Conservation (phyloP, 2,329 filamentous ascomycete genomes). For the Fusarium agapanthi region DNA sequence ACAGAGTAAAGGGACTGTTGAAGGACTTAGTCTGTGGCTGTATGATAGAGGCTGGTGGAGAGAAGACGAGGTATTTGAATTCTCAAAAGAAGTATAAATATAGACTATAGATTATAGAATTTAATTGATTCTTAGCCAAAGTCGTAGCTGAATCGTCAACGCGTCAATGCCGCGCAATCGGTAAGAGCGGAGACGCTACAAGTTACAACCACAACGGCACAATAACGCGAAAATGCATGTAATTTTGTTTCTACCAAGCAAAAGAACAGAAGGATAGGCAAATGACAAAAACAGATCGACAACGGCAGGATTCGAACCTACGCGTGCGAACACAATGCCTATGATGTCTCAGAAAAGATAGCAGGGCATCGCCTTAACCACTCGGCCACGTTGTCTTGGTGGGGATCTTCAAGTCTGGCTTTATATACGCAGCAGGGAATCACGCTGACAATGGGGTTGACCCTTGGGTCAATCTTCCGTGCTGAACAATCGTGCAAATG, state of each 20-base stretch:
- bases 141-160: background rate
- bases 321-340: slow-evolving; percentile 31
- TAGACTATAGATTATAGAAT: background rate
- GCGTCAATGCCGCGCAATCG: rapidly evolving
- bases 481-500: background rate
- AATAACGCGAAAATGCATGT: rapidly evolving
- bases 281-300: background rate
- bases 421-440: background rate
- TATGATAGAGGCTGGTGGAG: slow-evolving; percentile 29
- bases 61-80: background rate
- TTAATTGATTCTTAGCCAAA: rapidly evolving
- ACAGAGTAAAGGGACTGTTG: slow-evolving; percentile 4
- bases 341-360: slow-evolving; percentile 21
- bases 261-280: background rate
- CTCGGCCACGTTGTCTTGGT: slow-evolving; percentile 24
- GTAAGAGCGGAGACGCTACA: no score
- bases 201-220: background rate
- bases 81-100: background rate
- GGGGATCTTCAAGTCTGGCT: rapidly evolving
- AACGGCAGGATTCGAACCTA: slow-evolving; percentile 32
- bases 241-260: rapidly evolving
- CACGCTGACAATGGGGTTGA: rapidly evolving
- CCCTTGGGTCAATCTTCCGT: rapidly evolving
- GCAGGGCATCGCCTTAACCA: slow-evolving; percentile 32
- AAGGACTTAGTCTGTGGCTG: slow-evolving; percentile 17